phyloP scores from a whole-genome alignment of 1,284 basidiomycete genomes.

The Malassezia yamatoensis region DNA sequence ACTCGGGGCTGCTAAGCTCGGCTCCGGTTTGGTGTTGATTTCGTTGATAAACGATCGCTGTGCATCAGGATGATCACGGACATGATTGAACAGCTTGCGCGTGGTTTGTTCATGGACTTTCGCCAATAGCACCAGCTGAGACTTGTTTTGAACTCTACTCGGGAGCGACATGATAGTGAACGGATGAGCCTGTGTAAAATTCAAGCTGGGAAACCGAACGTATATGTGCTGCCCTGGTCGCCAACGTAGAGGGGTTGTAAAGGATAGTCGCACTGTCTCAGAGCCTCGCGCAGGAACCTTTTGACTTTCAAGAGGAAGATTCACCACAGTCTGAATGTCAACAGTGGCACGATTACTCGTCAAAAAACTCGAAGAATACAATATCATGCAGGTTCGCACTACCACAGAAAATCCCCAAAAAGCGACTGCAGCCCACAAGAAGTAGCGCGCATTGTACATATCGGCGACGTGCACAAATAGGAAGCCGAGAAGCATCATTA shows the following conservation, averaged over 20 bases:
- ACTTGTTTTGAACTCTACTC: neutral
- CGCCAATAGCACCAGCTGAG: neutral
- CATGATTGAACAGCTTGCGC: neutral
- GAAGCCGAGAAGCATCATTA: slow-evolving; percentile 27
- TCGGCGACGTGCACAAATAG: slow-evolving; percentile 15
- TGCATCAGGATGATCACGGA: neutral
- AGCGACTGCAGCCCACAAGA: slow-evolving; percentile 11
- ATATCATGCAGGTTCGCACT: neutral
- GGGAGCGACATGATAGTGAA: slow-evolving; percentile 12
- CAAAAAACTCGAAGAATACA: slow-evolving; percentile 10
- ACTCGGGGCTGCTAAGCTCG: neutral
- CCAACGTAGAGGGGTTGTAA: slow-evolving; percentile 14
- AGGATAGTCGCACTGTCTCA: slow-evolving; percentile 3
- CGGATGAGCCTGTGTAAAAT: slow-evolving; percentile 8
- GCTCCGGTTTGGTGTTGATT: neutral
- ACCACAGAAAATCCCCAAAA: slow-evolving; percentile 11
- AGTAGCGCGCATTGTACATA: neutral
- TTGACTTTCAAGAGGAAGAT: neutral
- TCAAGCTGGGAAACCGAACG: slow-evolving; percentile 9
- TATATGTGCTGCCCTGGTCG: slow-evolving; percentile 13
- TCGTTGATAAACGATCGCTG: neutral
- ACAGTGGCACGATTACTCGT: slow-evolving; percentile 1
- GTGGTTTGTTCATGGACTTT: slow-evolving; percentile 9
- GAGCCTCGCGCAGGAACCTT: neutral
- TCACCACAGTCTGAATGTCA: neutral